Evolutionary conservation across 2,329 filamentous ascomycete species (phyloP).

Genomic region (Polytolypa hystricis): DNA sequence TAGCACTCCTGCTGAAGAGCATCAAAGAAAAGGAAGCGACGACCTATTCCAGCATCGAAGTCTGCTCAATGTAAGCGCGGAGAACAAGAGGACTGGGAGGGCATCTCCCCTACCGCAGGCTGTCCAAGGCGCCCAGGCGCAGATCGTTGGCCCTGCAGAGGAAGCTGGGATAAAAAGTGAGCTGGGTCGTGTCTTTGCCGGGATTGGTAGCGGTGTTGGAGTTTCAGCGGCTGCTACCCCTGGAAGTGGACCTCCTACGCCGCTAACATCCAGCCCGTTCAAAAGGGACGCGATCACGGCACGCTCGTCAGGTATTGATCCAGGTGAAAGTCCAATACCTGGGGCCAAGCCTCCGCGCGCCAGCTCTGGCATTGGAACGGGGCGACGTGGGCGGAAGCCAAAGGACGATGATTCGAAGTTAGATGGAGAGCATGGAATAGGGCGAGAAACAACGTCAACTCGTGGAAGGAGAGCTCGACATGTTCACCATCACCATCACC

Average conservation of each 20-base stretch:
- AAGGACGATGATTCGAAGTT: slow-evolving; percentile 62
- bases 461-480: slow-evolving; percentile 56
- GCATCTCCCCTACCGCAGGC: slow-evolving; percentile 85
- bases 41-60: slow-evolving; percentile 52
- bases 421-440: slow-evolving; percentile 55
- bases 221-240: slow-evolving; percentile 39
- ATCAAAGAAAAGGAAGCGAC: slow-evolving; percentile 39
- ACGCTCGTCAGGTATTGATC: slow-evolving; percentile 32
- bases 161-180: slow-evolving; percentile 91
- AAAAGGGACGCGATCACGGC: slow-evolving; percentile 38
- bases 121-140: slow-evolving; percentile 85
- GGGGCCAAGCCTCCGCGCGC: slow-evolving; percentile 28
- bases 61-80: slow-evolving; percentile 59
- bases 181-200: slow-evolving; percentile 88
- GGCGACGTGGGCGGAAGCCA: slow-evolving; percentile 53
- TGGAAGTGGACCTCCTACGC: slow-evolving; percentile 44
- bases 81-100: slow-evolving; percentile 71
- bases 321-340: slow-evolving; percentile 27
- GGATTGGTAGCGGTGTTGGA: slow-evolving; percentile 65
- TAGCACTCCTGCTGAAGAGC: slow-evolving; percentile 22
- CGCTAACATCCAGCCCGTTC: slow-evolving; percentile 42
- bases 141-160: slow-evolving; percentile 69
- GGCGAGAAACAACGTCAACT: slow-evolving; percentile 48
- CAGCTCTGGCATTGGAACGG: slow-evolving; percentile 32
- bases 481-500: slow-evolving; percentile 48